These are phyloP conservation scores for Diatrype stigma DNA, from an alignment of 2,329 filamentous ascomycete species.

Conservation along the genomic window DNA sequence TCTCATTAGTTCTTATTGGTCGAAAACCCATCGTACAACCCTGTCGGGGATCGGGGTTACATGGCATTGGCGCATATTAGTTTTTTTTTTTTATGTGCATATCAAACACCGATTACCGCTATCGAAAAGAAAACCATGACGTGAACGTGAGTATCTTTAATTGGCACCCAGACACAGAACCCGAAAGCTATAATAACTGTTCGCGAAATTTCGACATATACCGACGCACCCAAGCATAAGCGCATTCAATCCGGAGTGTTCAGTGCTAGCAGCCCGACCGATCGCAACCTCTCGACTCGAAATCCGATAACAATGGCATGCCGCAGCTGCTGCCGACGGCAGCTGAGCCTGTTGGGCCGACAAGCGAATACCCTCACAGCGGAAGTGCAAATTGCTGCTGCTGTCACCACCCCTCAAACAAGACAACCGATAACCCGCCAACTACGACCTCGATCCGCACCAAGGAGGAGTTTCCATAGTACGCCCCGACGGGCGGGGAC, in stretches of 20 bases:
- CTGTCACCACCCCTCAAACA: constrained; percentile 5
- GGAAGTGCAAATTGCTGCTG: constrained; percentile 17
- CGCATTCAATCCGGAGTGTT: constrained; percentile 1
- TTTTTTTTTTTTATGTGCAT: neutral
- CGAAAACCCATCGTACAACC: neutral
- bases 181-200: too few species aligned
- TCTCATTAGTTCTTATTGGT: neutral
- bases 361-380: constrained; percentile 16
- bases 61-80: too few species aligned
- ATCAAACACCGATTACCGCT: neutral
- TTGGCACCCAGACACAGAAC: too few species aligned
- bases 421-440: constrained; percentile 4
- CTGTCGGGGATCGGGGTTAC: too few species aligned
- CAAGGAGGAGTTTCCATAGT: constrained; percentile 33
- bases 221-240: neutral
- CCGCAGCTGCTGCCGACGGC: constrained; percentile 44
- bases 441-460: constrained; percentile 6
- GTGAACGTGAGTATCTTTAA: constrained; percentile 9
- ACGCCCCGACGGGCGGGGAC: constrained; percentile 26
- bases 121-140: constrained; percentile 15
- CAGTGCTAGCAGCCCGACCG: constrained; percentile 2
- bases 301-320: constrained; percentile 38
- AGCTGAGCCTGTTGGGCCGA: constrained; percentile 30
- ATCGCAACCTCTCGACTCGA: neutral
- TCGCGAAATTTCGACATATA: constrained; percentile 1